Conservation (phyloP, 306 rosid species). For the Amphicarpaea edgeworthii region DNA sequence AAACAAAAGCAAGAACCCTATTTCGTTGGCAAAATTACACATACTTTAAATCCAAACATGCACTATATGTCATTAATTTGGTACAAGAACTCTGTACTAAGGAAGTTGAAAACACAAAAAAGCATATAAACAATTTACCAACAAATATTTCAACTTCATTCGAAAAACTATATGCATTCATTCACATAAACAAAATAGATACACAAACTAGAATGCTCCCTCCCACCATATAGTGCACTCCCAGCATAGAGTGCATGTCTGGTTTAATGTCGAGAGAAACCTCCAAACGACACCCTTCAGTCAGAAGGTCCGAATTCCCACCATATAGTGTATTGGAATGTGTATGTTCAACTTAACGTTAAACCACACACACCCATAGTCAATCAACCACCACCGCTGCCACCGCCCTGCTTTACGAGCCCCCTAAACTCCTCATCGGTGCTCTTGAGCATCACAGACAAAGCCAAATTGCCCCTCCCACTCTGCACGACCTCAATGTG, state of each 20-base stretch:
- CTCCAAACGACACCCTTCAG: too few species aligned
- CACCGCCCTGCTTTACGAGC: constrained; percentile 43
- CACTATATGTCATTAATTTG: constrained; percentile 7
- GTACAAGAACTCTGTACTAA: background rate
- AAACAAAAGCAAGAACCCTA: too few species aligned
- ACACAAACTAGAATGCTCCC: constrained; percentile 16
- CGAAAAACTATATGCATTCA: background rate
- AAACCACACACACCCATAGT: too few species aligned
- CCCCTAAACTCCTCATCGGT: constrained; percentile 79
- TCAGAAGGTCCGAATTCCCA: too few species aligned
- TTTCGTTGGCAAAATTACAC: too few species aligned
- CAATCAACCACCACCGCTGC: constrained; percentile 44
- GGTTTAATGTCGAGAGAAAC: too few species aligned
- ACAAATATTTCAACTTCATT: constrained; percentile 20
- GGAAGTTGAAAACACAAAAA: constrained; percentile 14
- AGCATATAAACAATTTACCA: constrained; percentile 29
- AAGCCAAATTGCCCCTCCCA: constrained; percentile 61
- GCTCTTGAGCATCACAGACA: constrained; percentile 81
- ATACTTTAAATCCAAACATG: too few species aligned
- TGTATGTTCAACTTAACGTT: too few species aligned
- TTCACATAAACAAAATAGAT: constrained; percentile 29
- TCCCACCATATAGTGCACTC: too few species aligned
- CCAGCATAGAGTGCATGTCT: too few species aligned
- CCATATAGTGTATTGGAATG: too few species aligned
- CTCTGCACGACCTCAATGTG: constrained; percentile 61